These are phyloP conservation scores for Cladosporium sp. DNA, from an alignment of 2,329 filamentous ascomycete genomes.

Conservation along the genomic window DNA sequence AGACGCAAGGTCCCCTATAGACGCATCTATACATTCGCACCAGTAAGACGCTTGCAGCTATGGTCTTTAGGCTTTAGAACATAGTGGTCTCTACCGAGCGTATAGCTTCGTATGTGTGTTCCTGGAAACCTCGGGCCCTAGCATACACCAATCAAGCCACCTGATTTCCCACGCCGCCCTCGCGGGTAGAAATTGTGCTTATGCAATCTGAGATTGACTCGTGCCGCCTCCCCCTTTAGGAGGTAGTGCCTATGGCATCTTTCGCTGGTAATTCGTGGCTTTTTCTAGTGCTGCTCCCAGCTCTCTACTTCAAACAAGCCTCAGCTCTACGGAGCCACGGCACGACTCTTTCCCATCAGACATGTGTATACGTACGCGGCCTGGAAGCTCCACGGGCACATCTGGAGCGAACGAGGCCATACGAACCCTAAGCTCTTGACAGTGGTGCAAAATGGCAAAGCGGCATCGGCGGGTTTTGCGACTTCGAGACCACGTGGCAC, in stretches of 20 bases:
- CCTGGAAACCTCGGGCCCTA: neutral
- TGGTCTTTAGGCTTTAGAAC: neutral
- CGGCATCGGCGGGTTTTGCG: neutral
- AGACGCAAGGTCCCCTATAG: neutral
- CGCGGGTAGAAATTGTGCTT: neutral
- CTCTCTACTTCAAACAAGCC: constrained; percentile 1
- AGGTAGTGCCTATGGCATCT: neutral
- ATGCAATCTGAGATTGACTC: neutral
- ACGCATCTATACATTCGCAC: neutral
- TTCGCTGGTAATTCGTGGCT: constrained; percentile 7
- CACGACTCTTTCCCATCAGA: neutral
- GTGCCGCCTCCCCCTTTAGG: neutral
- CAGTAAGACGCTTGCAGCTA: neutral
- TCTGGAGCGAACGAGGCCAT: neutral
- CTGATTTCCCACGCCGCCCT: neutral
- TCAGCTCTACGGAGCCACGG: neutral
- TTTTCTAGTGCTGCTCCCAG: neutral
- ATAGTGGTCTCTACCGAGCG: neutral
- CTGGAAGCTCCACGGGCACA: neutral
- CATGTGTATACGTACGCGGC: constrained; percentile 1
- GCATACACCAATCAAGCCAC: neutral
- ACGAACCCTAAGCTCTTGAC: neutral
- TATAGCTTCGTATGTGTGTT: neutral
- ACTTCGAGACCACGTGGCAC: neutral
- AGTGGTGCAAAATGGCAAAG: neutral